Evolutionary conservation across 1,139 yeast genomes (phyloP).

Genomic region (Blastobotrys buckinghamii): DNA sequence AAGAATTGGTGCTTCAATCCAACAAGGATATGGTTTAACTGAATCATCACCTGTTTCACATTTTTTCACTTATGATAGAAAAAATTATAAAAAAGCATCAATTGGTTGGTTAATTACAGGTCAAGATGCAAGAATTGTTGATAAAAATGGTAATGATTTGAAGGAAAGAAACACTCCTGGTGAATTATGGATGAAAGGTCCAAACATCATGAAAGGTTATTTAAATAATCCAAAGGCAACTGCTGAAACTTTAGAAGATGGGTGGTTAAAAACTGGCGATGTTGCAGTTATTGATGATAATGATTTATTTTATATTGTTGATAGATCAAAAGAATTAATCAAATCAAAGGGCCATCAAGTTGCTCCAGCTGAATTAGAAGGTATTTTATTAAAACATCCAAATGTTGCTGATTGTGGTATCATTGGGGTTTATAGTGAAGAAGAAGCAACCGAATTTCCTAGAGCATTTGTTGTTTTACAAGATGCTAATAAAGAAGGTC

Average conservation of each 20-base stretch:
- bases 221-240: conserved; percentile 53
- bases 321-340: conserved; percentile 74
- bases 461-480: conserved; percentile 34
- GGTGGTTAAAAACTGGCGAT: conserved; percentile 81
- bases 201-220: conserved; percentile 60
- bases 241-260: conserved; percentile 47
- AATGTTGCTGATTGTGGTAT: conserved; percentile 34
- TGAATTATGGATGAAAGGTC: conserved; percentile 66
- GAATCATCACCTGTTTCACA: conserved; percentile 35
- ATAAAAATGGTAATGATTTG: conserved; percentile 41
- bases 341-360: conserved; percentile 80
- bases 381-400: conserved; percentile 45
- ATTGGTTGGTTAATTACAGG: conserved; percentile 45
- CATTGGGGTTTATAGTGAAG: conserved; percentile 29
- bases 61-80: conserved; percentile 15
- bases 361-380: conserved; percentile 76
- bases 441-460: conserved; percentile 35
- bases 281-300: conserved; percentile 49
- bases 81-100: conserved; percentile 28
- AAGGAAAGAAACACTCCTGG: conserved; percentile 34
- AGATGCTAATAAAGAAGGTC: conserved; percentile 13
- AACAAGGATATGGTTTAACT: conserved; percentile 77
- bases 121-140: conserved; percentile 43
- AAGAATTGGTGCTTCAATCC: conserved; percentile 14
- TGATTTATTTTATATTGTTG: conserved; percentile 59